phyloP scores from a whole-genome alignment of 2,329 filamentous ascomycete genomes.

The Botrytis byssoidea region DNA sequence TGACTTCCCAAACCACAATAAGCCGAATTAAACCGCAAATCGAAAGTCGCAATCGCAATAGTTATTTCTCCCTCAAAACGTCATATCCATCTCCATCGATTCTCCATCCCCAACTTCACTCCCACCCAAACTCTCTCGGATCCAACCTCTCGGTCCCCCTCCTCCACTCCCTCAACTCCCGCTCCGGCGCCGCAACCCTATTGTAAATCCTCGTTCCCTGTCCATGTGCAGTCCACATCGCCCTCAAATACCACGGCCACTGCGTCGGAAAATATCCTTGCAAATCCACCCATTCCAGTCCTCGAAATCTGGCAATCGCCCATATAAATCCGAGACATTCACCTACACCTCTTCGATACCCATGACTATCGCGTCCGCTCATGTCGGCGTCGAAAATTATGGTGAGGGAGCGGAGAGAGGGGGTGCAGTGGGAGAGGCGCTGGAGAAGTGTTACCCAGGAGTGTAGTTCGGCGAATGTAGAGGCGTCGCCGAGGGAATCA shows the following conservation, averaged over 20 bases:
- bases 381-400: not conserved
- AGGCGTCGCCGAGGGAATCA: not conserved
- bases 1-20: not conserved
- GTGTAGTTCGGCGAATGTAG: not conserved
- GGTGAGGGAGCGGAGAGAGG: not conserved
- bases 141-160: not conserved
- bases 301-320: not conserved
- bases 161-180: not conserved
- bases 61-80: no score
- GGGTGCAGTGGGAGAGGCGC: not conserved
- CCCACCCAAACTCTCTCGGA: not conserved
- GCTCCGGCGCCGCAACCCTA: not conserved
- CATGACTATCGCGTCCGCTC: not conserved
- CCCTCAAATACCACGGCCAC: slow-evolving; percentile 10
- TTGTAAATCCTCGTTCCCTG: not conserved
- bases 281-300: not conserved
- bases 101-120: not conserved
- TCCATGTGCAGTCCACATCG: not conserved
- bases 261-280: not conserved
- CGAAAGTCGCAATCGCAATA: not conserved
- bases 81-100: not conserved
- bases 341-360: not conserved
- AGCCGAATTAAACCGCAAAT: not conserved
- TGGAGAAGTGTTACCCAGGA: not conserved
- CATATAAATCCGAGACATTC: not conserved